Conservation (phyloP, 805 yeast genomes). For the Candida caryicola region DNA sequence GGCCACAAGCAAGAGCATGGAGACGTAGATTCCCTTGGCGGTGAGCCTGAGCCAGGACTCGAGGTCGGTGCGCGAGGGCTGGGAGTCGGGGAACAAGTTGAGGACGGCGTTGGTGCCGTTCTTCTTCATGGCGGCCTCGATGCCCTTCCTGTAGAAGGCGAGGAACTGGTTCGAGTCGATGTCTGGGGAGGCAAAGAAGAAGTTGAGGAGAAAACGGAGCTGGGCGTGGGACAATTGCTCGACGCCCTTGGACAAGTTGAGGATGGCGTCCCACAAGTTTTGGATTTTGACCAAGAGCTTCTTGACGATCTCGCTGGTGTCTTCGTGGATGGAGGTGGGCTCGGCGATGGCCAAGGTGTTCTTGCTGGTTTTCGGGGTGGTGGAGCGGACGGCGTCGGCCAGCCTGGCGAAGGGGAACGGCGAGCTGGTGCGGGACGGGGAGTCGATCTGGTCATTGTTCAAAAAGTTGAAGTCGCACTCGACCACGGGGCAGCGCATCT, state of each 20-base stretch:
- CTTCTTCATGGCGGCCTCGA: constrained; percentile 16
- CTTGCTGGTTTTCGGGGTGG: neutral
- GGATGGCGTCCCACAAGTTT: constrained; percentile 26
- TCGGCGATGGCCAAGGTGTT: neutral
- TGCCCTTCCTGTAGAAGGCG: constrained; percentile 23
- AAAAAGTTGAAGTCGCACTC: constrained; percentile 39
- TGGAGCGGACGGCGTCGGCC: neutral
- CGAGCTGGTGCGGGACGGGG: constrained; percentile 5
- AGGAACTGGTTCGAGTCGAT: constrained; percentile 24
- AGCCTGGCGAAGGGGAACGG: constrained; percentile 5
- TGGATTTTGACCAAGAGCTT: constrained; percentile 18
- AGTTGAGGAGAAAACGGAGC: constrained; percentile 29
- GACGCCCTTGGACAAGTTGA: constrained; percentile 17
- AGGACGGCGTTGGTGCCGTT: constrained; percentile 15
- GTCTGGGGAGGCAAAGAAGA: constrained; percentile 22
- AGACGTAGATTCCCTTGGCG: constrained; percentile 26
- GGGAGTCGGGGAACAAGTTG: constrained; percentile 4
- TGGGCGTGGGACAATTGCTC: constrained; percentile 21
- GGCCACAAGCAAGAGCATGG: constrained; percentile 29
- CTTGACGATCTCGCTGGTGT: constrained; percentile 4
- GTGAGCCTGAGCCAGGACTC: constrained; percentile 16
- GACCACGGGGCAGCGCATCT: constrained; percentile 39
- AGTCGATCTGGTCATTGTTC: constrained; percentile 21
- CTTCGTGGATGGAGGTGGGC: constrained; percentile 1
- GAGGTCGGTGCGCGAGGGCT: constrained; percentile 12